Evolutionary conservation across 2,329 filamentous ascomycete species (phyloP), one percentile per base, ranked within the genome.

Genomic region (Colletotrichum horii): DNA sequence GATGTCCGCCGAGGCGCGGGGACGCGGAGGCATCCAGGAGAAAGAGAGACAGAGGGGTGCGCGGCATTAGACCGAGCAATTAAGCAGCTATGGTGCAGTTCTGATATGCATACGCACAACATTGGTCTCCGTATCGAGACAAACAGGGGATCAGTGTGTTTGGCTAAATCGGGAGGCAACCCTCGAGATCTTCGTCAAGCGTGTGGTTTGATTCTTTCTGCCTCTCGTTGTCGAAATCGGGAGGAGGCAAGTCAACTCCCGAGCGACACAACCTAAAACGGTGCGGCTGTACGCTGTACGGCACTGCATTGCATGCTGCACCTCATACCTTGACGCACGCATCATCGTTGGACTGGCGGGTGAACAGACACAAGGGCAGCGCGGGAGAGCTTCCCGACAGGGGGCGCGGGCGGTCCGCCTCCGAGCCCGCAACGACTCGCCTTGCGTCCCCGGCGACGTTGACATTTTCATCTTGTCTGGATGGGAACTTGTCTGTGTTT

Each of bases 401-500:
- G 52, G 24, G 66, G 24, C 38, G 24, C 43, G 28, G 30, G 65
- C 38, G 65, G 36, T 22, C 56, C 28, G 66, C 30, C 30, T 52
- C n/a, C 24, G 32, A 48, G 64, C 26, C 30, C 62, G 5, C 60
- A 32, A 66, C 22, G 26, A 38, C 26, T 32, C 15, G 28, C 48
- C 61, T 22, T 66, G 68, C 68, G 68, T 62, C 72, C 71, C 68
- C 68, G 68, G 55, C 36, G 72, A 71, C 61, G 68, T 65, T 71
- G 67, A 71, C 67, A 55, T 34, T 56, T 65, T n/a, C 32, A 22
- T 61, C 48, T 26, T 24, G 71, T 70, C 30, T 66, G 52, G 14
- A 24, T 9, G 6, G 22, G 24, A n/a, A 28, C 24, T 48, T 48
- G 43, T 36, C 28, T 26, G 28, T 56, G n/a, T 28, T 36, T 15